Evolutionary conservation across 1,284 basidiomycete species (phyloP).

Genomic region (Leccinum huronense): DNA sequence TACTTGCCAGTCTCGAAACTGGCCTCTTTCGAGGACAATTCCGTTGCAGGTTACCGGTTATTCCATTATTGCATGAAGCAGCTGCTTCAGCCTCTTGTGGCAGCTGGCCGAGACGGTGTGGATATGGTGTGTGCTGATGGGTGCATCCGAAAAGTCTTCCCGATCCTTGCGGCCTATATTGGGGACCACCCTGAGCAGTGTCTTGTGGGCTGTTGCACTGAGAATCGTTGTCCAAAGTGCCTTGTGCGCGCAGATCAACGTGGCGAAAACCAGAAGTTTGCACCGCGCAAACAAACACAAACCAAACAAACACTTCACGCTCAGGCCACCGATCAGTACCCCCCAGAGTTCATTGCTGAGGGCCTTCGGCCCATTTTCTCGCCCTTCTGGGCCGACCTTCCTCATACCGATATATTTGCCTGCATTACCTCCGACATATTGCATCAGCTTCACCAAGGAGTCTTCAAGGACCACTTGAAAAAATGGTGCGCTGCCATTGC

Average conservation of each 20-base stretch:
- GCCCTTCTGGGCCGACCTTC: slow-evolving; percentile 1
- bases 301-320: no score
- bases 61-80: background rate
- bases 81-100: background rate
- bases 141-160: slow-evolving; percentile 10
- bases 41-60: background rate
- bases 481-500: background rate
- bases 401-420: background rate
- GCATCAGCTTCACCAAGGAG: slow-evolving; percentile 2
- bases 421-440: slow-evolving; percentile 1
- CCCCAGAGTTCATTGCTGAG: slow-evolving; percentile 1
- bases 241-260: no score
- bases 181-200: background rate
- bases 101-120: background rate
- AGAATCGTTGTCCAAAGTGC: no score
- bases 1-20: background rate
- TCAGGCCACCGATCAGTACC: background rate
- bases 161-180: slow-evolving; percentile 21
- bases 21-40: background rate
- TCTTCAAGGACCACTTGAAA: slow-evolving; percentile 10
- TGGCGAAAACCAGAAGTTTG: no score
- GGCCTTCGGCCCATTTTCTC: slow-evolving; percentile 2
- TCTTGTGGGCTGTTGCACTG: no score
- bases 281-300: no score
- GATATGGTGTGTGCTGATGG: background rate